Evolutionary conservation across 2,329 filamentous ascomycete species (phyloP), one percentile per base, ranked within the genome.

Genomic region (Dothideomycetes sp.): DNA sequence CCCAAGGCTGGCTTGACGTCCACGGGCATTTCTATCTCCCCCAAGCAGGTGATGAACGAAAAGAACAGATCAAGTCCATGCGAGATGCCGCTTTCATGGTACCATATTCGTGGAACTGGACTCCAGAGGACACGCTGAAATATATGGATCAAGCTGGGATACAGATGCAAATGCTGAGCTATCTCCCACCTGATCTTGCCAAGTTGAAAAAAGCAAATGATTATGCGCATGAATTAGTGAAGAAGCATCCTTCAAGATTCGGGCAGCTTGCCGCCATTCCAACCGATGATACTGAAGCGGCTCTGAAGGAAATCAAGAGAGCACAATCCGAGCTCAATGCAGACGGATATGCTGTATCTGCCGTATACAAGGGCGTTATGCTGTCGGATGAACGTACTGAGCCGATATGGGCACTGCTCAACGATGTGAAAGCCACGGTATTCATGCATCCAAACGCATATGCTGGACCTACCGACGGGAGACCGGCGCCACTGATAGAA

Each of bases 11-110:
- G 33, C 33, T 35, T 16, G 33, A 35, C 18, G n/a, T 35, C 17
- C 33, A 35, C 17, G 33, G 33, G 5, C 33, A 35, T 35, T 35
- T 35, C 33, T 35, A 17, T 16, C 33, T 35, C 11, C 33, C 33
- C 9, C 11, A 16, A 19, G 9, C 14, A 10, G 33, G 19, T 12
- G 17, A 16, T 11, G 14, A 35, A 19, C 33, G 33, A 8, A 35
- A 35, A 18, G 5, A 35, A 14, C 33, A 19, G 14, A 35, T 17
- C 4, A 14, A 35, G 17, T 5, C 14, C 11, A 35, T 19, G 33
- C 17, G 33, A 10, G 33, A 35, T 19, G 14, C 33, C 17, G 11
- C 11, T 14, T 35, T 35, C 33, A 14, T 35, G 14, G 33, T 35
- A 10, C 33, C 33, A 12, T 14, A 35, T 2, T 9, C 5, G 10